Percentiles rank a stretch among this genome's conserved stretches.
Conservation (phyloP, 345 rosid genomes). For the Rhizophora apiculata region DNA sequence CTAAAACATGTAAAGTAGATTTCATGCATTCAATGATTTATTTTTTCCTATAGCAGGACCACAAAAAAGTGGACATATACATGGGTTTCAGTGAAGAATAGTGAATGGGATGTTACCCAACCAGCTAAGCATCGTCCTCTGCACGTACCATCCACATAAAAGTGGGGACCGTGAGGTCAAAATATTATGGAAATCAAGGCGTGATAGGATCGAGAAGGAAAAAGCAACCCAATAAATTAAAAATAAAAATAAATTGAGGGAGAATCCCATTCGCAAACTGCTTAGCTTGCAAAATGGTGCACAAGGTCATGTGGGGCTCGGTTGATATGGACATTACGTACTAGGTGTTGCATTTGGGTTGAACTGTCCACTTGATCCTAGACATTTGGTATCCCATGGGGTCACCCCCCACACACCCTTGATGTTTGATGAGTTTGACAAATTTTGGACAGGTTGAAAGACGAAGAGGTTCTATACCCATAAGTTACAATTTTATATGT, state of each 20-base stretch:
- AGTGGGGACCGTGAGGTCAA: background rate
- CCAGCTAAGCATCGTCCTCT: conserved; percentile 27
- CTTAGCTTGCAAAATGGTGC: conserved; percentile 40
- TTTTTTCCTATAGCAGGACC: too few relatives aligned
- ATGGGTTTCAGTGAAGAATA: conserved; percentile 36
- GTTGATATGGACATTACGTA: background rate
- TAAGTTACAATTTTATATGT: too few relatives aligned
- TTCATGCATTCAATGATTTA: too few relatives aligned
- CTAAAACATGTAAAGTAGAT: too few relatives aligned
- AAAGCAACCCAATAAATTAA: conserved; percentile 9
- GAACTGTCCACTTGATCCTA: conserved; percentile 39
- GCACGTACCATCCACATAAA: conserved; percentile 20
- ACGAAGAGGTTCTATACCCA: too few relatives aligned
- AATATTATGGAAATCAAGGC: conserved; percentile 19
- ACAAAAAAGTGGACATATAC: conserved; percentile 10
- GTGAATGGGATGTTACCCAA: background rate
- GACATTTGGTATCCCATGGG: conserved; percentile 35
- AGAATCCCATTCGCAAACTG: conserved; percentile 1
- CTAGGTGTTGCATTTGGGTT: conserved; percentile 22
- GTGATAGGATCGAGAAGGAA: conserved; percentile 2
- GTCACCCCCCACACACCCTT: conserved; percentile 18
- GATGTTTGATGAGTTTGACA: too few relatives aligned
- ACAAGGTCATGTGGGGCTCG: conserved; percentile 24
- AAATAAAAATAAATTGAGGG: background rate
- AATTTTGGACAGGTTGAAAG: too few relatives aligned